Conservation (phyloP, 805 yeast species). For the Ogataea saltuana region DNA sequence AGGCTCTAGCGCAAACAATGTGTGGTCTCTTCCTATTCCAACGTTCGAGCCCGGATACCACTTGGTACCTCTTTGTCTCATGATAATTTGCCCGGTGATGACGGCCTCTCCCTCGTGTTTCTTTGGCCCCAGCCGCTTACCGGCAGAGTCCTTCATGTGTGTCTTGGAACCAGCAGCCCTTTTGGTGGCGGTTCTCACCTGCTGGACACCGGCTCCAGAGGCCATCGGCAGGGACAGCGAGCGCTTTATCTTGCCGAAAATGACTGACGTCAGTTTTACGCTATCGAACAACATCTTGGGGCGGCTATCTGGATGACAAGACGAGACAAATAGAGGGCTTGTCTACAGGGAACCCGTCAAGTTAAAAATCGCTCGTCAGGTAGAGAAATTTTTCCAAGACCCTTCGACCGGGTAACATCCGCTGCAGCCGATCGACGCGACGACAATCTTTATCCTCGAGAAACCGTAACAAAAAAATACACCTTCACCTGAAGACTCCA, state of each 20-base stretch:
- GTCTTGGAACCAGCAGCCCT: constrained; percentile 95
- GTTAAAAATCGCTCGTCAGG: no score
- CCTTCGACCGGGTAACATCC: background rate
- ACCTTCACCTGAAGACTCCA: background rate
- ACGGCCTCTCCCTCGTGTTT: constrained; percentile 78
- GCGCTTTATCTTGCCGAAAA: constrained; percentile 16
- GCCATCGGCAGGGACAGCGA: constrained; percentile 14
- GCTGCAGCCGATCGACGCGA: background rate
- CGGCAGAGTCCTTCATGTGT: constrained; percentile 90
- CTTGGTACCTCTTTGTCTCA: constrained; percentile 94
- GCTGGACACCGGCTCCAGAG: constrained; percentile 22
- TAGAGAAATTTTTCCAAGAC: background rate
- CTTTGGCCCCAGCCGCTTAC: constrained; percentile 91
- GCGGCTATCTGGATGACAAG: no score
- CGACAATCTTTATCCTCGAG: no score
- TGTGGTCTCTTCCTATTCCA: constrained; percentile 90
- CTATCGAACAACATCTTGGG: constrained; percentile 7
- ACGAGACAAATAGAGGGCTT: no score
- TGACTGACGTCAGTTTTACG: constrained; percentile 8
- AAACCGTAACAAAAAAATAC: no score
- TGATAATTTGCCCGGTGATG: constrained; percentile 78
- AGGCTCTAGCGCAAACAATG: constrained; percentile 87
- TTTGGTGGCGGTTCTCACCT: constrained; percentile 88
- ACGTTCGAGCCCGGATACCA: constrained; percentile 94
- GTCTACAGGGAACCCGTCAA: no score